Base-by-base conservation (phyloP, 164 flowering plant species). In the Aristolochia fimbriata region DNA sequence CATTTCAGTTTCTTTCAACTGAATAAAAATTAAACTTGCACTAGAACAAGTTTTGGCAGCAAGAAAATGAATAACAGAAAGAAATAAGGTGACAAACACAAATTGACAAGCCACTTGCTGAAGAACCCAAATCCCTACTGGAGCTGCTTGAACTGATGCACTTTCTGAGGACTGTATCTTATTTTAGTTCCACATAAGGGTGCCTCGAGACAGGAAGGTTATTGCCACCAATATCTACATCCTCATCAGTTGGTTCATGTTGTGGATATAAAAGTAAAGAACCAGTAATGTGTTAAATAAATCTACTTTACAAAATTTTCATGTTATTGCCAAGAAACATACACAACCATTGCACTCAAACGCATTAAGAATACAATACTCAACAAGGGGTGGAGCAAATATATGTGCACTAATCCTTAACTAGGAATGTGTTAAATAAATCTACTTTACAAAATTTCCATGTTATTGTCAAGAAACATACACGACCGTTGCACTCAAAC, bases 61-160 rank as follows among this genome's bases (percentile, higher is more conserved):
- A 10, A 7, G 10, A 37, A 27, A 27, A 27, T 27, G 2, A 27
- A 27, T 27, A 27, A 37, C 43, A 37, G 12, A 1, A 37, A 7
- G 8, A 37, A 37, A 37, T 37, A 37, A 37, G 9, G 8, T 6
- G 43, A 0, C 43, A 37, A 37, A n/a, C n/a, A 58, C 58, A 59
- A 69, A 45, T 62, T n/a, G n/a, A 84, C 96, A n/a, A 77, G 86
- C 94, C 94, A 71, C 91, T 79, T 4, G 91, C 80, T 55, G 96
- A 83, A 43, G 96, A 88, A 45, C 91, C 91, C 7, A 91, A 89
- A 49, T 76, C 86, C 56, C 91, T 76, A 65, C 86, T 83, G 69
- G 91, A 85, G 77, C 81, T 82, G 72, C 87, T 80, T 57, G 94
- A 77, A 78, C 89, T 80, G 64, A 75, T 78, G 77, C 81, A 60